These are phyloP conservation scores for Anthoceros angustus DNA, from an alignment of 225 moss, liverwort and hornwort genomes.

Conservation along the genomic window DNA sequence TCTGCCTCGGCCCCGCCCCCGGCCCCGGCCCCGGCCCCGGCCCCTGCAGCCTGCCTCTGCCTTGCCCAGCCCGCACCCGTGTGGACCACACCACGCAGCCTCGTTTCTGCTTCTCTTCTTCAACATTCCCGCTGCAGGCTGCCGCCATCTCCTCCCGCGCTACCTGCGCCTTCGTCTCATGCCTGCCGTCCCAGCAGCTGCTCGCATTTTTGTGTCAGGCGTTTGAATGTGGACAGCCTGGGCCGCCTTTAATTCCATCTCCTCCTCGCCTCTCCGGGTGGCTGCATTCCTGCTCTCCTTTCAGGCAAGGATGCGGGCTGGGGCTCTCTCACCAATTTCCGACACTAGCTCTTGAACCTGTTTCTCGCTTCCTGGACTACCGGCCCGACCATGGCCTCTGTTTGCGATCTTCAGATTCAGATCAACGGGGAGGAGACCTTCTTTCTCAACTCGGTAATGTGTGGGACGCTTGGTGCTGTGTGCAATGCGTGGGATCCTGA, in stretches of 20 bases:
- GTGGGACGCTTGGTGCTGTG: not conserved
- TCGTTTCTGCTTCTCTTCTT: not conserved
- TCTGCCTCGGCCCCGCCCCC: not conserved
- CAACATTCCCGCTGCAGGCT: not conserved
- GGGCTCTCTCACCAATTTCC: not conserved
- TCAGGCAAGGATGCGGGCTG: no score
- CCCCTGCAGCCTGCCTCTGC: not conserved
- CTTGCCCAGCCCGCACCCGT: not conserved
- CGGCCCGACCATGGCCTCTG: not conserved
- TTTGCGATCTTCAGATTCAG: conserved; percentile 1
- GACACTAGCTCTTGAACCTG: not conserved
- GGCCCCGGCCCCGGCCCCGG: not conserved
- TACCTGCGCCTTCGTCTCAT: no score
- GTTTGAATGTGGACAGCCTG: no score
- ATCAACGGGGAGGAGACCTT: not conserved
- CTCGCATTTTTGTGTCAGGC: no score
- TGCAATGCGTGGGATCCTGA: not conserved
- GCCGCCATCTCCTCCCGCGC: no score
- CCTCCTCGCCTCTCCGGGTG: not conserved
- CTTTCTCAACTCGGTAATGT: not conserved
- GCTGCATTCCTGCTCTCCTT: not conserved
- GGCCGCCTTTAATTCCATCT: not conserved
- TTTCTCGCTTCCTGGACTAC: not conserved
- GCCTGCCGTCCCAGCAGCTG: no score
- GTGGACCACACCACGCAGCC: not conserved